phyloP scores from a whole-genome alignment of 1,284 basidiomycete genomes.

The Irpex lacteus region DNA sequence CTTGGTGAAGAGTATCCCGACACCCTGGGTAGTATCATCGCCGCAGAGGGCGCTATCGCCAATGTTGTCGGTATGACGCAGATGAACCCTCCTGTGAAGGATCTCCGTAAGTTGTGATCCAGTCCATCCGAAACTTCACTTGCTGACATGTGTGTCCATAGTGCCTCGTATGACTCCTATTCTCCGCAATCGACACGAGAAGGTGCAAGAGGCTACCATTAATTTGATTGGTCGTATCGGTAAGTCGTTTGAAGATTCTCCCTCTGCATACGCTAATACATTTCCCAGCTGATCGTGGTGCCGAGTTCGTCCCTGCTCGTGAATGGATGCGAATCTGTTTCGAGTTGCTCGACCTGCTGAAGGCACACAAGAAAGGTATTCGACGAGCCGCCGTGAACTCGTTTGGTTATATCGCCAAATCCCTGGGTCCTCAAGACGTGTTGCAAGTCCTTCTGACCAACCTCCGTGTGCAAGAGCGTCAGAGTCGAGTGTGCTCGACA shows the following conservation, averaged over 20 bases:
- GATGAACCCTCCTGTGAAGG: slow-evolving; percentile 99
- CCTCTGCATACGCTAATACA: slow-evolving; percentile 3
- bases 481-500: slow-evolving; percentile 97
- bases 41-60: slow-evolving; percentile 96
- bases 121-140: not conserved
- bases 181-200: slow-evolving; percentile 97
- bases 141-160: slow-evolving; percentile 31
- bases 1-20: slow-evolving; percentile 99
- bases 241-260: slow-evolving; percentile 31
- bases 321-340: slow-evolving; percentile 99
- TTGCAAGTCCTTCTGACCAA: slow-evolving; percentile 96
- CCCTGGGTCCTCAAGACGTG: slow-evolving; percentile 98
- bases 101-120: slow-evolving; percentile 71
- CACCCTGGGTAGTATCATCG: slow-evolving; percentile 97
- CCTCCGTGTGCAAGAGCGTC: slow-evolving; percentile 96
- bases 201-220: slow-evolving; percentile 99
- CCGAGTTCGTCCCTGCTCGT: slow-evolving; percentile 96
- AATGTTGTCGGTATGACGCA: slow-evolving; percentile 99
- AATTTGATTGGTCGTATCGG: slow-evolving; percentile 98
- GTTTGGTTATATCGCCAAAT: slow-evolving; percentile 99
- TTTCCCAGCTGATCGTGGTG: slow-evolving; percentile 87
- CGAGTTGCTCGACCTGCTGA: slow-evolving; percentile 94
- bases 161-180: slow-evolving; percentile 99
- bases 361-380: slow-evolving; percentile 99
- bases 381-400: slow-evolving; percentile 99